Conservation (phyloP, 495 filamentous ascomycete genomes). For the Penicillium parvum region DNA sequence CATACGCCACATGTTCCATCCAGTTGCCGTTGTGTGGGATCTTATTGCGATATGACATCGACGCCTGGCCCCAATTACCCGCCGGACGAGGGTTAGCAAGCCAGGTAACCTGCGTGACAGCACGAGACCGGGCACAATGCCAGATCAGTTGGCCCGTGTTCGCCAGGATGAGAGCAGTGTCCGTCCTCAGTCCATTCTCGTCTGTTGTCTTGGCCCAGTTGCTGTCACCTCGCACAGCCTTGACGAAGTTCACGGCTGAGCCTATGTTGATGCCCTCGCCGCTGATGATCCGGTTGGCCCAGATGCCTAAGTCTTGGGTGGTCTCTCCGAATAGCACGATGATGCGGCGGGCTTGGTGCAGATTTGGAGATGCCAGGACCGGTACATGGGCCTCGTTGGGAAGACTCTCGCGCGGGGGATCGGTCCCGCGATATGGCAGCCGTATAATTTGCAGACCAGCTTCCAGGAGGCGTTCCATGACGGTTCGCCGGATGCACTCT, state of each 20-base stretch:
- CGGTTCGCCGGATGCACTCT: constrained; percentile 61
- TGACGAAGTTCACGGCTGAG: constrained; percentile 58
- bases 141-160: constrained; percentile 70
- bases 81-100: constrained; percentile 49
- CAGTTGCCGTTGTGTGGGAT: constrained; percentile 50
- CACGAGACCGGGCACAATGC: constrained; percentile 52
- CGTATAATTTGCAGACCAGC: constrained; percentile 50
- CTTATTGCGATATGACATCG: constrained; percentile 42
- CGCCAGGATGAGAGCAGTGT: constrained; percentile 55
- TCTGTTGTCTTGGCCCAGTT: background rate
- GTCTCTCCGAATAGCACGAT: constrained; percentile 72
- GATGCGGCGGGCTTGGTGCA: constrained; percentile 57
- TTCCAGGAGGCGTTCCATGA: constrained; percentile 54
- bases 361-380: constrained; percentile 58
- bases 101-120: constrained; percentile 54
- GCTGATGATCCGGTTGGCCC: constrained; percentile 62
- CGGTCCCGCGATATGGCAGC: constrained; percentile 45
- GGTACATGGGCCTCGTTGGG: constrained; percentile 54
- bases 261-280: constrained; percentile 60
- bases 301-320: constrained; percentile 66
- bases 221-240: constrained; percentile 36
- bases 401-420: background rate
- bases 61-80: constrained; percentile 39
- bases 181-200: background rate
- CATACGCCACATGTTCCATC: constrained; percentile 53